phyloP scores from a whole-genome alignment of 768 basidiomycete species.

The Cystobasidium onofrii region DNA sequence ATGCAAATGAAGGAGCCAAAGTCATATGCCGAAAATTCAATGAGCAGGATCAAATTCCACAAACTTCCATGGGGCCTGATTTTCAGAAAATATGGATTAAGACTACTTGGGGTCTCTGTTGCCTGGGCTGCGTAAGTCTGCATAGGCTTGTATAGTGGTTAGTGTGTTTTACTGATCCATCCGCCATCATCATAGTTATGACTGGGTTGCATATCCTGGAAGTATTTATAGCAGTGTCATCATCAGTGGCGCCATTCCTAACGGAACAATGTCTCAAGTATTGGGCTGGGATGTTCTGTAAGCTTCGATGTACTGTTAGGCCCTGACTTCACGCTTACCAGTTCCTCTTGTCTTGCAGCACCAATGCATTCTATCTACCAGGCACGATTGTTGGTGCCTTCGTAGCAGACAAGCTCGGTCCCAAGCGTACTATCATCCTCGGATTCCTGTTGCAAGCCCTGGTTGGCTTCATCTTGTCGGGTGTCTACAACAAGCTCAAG shows the following conservation, averaged over 20 bases:
- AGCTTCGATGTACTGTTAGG: conserved; percentile 1
- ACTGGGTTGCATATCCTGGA: conserved; percentile 35
- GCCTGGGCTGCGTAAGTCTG: conserved; percentile 54
- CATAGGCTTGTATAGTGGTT: conserved; percentile 44
- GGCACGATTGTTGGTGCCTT: conserved; percentile 49
- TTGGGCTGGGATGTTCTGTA: conserved; percentile 54
- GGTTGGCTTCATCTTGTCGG: conserved; percentile 76
- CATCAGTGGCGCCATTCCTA: conserved; percentile 35
- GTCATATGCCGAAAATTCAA: conserved; percentile 22
- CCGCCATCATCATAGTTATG: conserved; percentile 8
- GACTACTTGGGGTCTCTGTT: conserved; percentile 64
- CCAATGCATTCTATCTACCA: conserved; percentile 61
- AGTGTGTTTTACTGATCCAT: no score
- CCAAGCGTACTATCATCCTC: conserved; percentile 35
- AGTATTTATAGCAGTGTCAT: conserved; percentile 36
- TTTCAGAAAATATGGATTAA: conserved; percentile 60
- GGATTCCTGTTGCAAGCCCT: conserved; percentile 28
- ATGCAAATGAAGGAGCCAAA: conserved; percentile 34
- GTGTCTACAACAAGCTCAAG: conserved; percentile 59
- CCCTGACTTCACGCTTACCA: not conserved
- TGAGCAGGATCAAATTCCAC: conserved; percentile 14
- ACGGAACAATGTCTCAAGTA: conserved; percentile 29
- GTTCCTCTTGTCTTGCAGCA: not conserved
- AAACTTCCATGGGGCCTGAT: conserved; percentile 28
- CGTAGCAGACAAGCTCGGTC: conserved; percentile 42